Conservation (phyloP, 1,139 yeast species). For the Suhomyces chickasaworum region DNA sequence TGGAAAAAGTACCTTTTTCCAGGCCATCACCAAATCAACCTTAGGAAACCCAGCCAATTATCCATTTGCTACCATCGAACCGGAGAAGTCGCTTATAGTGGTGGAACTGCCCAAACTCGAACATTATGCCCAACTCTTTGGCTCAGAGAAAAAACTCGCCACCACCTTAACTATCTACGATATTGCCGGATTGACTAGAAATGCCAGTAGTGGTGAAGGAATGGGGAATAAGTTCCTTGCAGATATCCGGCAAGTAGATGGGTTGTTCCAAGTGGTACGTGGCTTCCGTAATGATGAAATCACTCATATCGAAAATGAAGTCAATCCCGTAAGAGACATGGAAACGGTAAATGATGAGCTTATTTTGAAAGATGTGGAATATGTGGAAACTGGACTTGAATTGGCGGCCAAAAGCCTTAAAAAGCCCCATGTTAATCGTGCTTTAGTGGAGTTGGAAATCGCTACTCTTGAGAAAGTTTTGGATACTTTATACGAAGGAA, state of each 20-base stretch:
- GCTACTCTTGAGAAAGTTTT: conserved; percentile 50
- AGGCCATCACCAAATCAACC: conserved; percentile 68
- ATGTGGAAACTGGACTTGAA: conserved; percentile 58
- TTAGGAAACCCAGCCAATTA: conserved; percentile 79
- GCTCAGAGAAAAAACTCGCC: conserved; percentile 54
- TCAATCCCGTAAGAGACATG: conserved; percentile 70
- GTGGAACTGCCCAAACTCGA: conserved; percentile 58
- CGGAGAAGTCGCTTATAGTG: conserved; percentile 63
- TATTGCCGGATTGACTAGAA: conserved; percentile 74
- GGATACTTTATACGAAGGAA: conserved; percentile 60
- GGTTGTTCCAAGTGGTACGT: conserved; percentile 69
- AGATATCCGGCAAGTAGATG: conserved; percentile 74
- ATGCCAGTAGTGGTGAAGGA: conserved; percentile 77
- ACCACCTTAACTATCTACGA: conserved; percentile 64
- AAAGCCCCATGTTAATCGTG: conserved; percentile 35
- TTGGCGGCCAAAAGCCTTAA: conserved; percentile 45
- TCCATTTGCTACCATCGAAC: conserved; percentile 79
- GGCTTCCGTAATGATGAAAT: conserved; percentile 70
- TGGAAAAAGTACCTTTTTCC: conserved; percentile 69
- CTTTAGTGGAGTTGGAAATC: conserved; percentile 43
- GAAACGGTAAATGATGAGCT: conserved; percentile 71
- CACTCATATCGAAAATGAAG: conserved; percentile 64
- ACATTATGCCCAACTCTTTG: conserved; percentile 45
- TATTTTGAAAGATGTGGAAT: conserved; percentile 70
- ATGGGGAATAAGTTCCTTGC: conserved; percentile 72